Conservation (phyloP, 2,329 filamentous ascomycete species). For the Emydomyces testavorans region DNA sequence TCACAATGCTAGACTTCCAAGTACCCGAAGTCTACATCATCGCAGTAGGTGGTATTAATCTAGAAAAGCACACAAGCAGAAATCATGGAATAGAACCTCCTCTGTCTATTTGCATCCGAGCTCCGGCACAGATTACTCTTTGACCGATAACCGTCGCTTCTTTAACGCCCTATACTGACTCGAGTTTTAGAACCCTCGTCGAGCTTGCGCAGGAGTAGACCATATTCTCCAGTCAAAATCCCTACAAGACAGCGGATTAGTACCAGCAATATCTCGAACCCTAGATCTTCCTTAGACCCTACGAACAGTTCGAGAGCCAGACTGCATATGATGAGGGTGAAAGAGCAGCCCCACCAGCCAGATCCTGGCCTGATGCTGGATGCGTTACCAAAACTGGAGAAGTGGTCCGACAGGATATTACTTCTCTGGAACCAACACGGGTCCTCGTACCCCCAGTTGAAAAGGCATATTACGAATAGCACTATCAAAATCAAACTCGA, state of each 20-base stretch:
- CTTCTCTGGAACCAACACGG: constrained; percentile 7
- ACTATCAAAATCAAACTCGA: constrained; percentile 8
- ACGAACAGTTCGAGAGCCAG: neutral
- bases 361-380: constrained; percentile 14
- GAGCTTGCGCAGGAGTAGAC: neutral
- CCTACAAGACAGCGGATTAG: neutral
- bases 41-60: constrained; percentile 2
- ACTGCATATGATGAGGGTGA: neutral
- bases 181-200: neutral
- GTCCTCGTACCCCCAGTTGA: constrained; percentile 11
- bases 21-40: neutral
- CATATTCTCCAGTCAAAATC: neutral
- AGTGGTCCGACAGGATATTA: constrained; percentile 11
- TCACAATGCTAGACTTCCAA: neutral
- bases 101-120: too few species aligned
- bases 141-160: too few species aligned
- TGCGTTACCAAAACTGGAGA: constrained; percentile 13
- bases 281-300: neutral
- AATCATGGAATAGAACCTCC: too few species aligned
- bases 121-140: too few species aligned
- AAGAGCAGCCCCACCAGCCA: neutral
- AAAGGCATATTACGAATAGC: constrained; percentile 5
- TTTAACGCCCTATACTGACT: neutral
- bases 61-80: neutral
- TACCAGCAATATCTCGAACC: neutral